Evolutionary conservation across 2,329 filamentous ascomycete species (phyloP).

Genomic region (Botrytis squamosa): DNA sequence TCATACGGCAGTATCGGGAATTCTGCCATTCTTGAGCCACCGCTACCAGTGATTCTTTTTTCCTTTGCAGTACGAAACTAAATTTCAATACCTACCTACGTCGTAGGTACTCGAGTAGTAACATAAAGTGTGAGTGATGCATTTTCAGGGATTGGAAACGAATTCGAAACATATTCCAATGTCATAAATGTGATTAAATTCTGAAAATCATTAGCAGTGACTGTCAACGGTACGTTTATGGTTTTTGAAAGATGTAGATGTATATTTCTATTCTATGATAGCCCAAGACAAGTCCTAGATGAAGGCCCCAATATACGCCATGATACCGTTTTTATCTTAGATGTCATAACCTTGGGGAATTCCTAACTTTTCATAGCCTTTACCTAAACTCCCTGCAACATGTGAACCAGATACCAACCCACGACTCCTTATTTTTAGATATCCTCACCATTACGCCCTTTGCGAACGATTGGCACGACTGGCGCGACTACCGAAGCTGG

Average conservation of each 20-base stretch:
- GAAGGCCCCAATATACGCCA: slow-evolving; percentile 1
- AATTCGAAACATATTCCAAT: background rate
- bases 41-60: background rate
- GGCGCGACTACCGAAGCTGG: slow-evolving; percentile 8
- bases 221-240: background rate
- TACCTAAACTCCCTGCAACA: slow-evolving; percentile 16
- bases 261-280: slow-evolving; percentile 8
- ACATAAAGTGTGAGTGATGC: background rate
- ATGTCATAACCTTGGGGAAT: slow-evolving; percentile 3
- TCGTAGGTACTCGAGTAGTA: background rate
- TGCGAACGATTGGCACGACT: slow-evolving; percentile 26
- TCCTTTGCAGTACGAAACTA: background rate
- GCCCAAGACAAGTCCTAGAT: background rate
- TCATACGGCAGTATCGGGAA: background rate
- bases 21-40: background rate
- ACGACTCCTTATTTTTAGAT: background rate
- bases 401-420: slow-evolving; percentile 1
- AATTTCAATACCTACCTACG: no score
- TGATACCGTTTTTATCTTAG: background rate
- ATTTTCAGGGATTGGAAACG: background rate
- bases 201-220: background rate
- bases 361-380: slow-evolving; percentile 7
- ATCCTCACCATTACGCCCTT: slow-evolving; percentile 25
- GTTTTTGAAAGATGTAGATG: background rate
- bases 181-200: background rate